A percentile compares a stretch with the other conserved stretches of the same genome.
phyloP scores from a whole-genome alignment of 768 basidiomycete species.

The Phanerodontia chrysosporium region DNA sequence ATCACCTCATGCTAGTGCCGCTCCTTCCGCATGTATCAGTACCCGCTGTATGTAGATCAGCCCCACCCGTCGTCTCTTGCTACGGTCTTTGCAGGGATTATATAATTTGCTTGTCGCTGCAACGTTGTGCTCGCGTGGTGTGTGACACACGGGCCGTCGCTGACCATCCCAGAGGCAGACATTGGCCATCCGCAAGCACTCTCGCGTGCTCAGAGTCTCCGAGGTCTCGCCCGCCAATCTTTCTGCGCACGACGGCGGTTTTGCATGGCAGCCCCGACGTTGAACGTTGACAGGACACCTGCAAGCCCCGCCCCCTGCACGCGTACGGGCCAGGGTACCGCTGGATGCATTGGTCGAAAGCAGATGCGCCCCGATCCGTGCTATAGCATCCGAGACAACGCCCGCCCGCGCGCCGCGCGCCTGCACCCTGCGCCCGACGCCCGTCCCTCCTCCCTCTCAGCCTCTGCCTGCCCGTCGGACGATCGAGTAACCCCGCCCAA shows the following conservation, averaged over 20 bases:
- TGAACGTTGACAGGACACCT: no score
- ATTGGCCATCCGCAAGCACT: not conserved
- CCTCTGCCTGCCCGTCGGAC: no score
- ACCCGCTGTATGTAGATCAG: not conserved
- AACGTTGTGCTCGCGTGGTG: not conserved
- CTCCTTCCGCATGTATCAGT: not conserved
- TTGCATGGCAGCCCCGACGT: no score
- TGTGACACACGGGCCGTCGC: not conserved
- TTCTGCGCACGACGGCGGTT: not conserved
- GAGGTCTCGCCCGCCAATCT: not conserved
- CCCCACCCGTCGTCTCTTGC: not conserved
- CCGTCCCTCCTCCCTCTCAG: no score
- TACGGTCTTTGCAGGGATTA: not conserved
- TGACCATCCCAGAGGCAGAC: not conserved
- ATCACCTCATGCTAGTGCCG: not conserved
- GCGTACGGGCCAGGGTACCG: no score
- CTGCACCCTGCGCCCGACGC: no score
- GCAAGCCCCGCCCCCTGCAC: no score
- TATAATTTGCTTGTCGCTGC: not conserved
- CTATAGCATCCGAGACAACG: no score
- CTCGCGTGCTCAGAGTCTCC: not conserved
- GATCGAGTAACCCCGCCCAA: no score
- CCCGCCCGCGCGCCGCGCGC: no score
- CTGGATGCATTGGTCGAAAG: no score
- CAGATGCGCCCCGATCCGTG: no score